phyloP scores from a whole-genome alignment of 1,139 yeast genomes.

The Candida buenavistaensis region DNA sequence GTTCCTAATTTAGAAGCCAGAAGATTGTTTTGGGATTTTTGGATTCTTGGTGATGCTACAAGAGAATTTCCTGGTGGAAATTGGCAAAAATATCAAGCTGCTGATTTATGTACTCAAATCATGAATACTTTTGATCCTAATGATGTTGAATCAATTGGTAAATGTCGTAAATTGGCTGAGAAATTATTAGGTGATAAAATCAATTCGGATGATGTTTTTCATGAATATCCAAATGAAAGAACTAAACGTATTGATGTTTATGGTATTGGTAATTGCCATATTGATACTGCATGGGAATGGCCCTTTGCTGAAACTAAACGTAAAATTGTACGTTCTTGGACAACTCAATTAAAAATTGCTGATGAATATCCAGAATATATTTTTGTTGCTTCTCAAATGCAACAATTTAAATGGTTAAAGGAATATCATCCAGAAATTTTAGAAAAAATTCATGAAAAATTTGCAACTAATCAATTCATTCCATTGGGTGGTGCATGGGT shows the following conservation, averaged over 20 bases:
- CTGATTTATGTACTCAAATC: conserved; percentile 72
- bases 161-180: conserved; percentile 68
- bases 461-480: conserved; percentile 70
- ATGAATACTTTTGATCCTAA: conserved; percentile 77
- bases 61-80: conserved; percentile 73
- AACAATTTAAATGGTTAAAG: conserved; percentile 90
- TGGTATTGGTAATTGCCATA: conserved; percentile 93
- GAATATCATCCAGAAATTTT: conserved; percentile 83
- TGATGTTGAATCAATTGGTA: conserved; percentile 46
- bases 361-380: conserved; percentile 90
- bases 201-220: conserved; percentile 63
- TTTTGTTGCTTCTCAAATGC: conserved; percentile 95
- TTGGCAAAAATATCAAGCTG: conserved; percentile 85
- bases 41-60: conserved; percentile 89
- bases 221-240: conserved; percentile 20
- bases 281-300: conserved; percentile 98
- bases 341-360: conserved; percentile 82
- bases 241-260: conserved; percentile 51
- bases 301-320: conserved; percentile 95
- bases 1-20: conserved; percentile 82
- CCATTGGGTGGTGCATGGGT: conserved; percentile 99
- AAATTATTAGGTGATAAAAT: conserved; percentile 63
- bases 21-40: conserved; percentile 74
- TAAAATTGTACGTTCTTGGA: conserved; percentile 92
- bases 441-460: conserved; percentile 61